Evolutionary conservation across 805 yeast genomes (phyloP), one percentile per base, ranked within the genome.

Genomic region (Yarrowia divulgata): DNA sequence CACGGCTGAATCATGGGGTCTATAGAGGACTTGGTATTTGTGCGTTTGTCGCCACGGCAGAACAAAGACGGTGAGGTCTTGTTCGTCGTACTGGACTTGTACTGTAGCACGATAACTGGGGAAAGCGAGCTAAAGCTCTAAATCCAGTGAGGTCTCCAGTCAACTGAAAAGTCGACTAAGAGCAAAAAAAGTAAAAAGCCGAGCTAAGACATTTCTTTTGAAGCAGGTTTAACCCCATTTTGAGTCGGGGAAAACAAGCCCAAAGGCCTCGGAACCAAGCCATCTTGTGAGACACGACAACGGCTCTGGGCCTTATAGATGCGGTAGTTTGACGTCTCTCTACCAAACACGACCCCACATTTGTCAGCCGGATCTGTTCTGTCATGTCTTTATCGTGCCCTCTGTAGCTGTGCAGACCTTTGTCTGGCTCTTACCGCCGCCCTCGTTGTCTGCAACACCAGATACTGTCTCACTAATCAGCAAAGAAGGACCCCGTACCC

Each of bases 1-100:
- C 63, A 40, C 63, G 63, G 63, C 63, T 57, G 63, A 57, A 40
- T 42, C 63, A 57, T 48, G 63, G 48, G 63, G 63, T 16, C 62
- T 14, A 37, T 23, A 13, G 45, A 14, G n/a, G n/a, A n/a, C 34
- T n/a, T 32, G 55, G 55, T 23, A 49, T 49, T 32, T 49, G 60
- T 39, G 3, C 23, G 34, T 49, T 49, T 49, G 60, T 39, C 8
- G 40, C 18, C 42, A 16, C 12, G 12, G n/a, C 8, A 34, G 12
- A 19, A 54, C 60, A 54, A 54, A 54, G 60, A 34, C 58, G 42
- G 60, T 39, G 62, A 39, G 19, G 62, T 39, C 62, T 55, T 55
- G 62, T 55, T 23, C 4, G 29, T 23, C 4, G 29, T 23, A 23
- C 29, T 4, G 29, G 29, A 23, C 29, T 23, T 23, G 29, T 7